Base-by-base conservation (phyloP, 495 filamentous ascomycete species). In the Tuber melanosporum region DNA sequence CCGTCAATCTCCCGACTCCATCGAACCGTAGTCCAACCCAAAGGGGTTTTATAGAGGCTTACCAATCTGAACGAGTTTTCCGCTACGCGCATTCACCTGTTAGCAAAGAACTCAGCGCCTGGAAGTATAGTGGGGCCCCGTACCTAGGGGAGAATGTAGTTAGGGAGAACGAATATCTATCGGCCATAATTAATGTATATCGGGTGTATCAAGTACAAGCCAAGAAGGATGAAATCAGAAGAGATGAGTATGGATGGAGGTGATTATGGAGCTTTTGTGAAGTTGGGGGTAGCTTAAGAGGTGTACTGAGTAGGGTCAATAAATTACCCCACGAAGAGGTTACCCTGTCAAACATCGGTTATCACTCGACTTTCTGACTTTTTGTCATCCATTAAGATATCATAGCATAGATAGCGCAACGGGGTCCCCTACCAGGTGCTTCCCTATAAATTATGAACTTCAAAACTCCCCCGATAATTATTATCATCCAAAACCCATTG, bases 121-220 rank as follows among this genome's bases (percentile, higher is more conserved):
- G 26, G 32, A 72, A 43, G 43, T 43, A 80, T 76, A 71, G 47
- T 74, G 74, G 71, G 78, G 71, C 62, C 70, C 69, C 39, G 17
- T 94, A 97, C 95, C 95, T 99, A 82, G 95, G 95, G 80, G 95
- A 98, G 91, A 99, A 99, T 76, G 95, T 99, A 72, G 95, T 99
- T 83, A 99, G 89, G 57, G 96, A 98, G 91, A 98, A 99, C 71
- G 95, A 98, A 86, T 99, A 99, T 87, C 96, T 89, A 87, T 99
- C 96, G 80, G 95, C 94, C 95, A 99, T 99, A 84, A 79, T 86
- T 45, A 70, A 22, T 12, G 72, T 72, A 26, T 32, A 70, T 74
- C 74, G 78, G 49, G 80, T 78, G 80, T 81, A 76, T 57, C 62
- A 73, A 76, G 69, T 26, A 45, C 78, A 76, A 70, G 49, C 44